Percentiles rank a stretch among this genome's conserved stretches.
Evolutionary conservation across 441 rosid species (phyloP).

Genomic region (Eruca vesicaria): DNA sequence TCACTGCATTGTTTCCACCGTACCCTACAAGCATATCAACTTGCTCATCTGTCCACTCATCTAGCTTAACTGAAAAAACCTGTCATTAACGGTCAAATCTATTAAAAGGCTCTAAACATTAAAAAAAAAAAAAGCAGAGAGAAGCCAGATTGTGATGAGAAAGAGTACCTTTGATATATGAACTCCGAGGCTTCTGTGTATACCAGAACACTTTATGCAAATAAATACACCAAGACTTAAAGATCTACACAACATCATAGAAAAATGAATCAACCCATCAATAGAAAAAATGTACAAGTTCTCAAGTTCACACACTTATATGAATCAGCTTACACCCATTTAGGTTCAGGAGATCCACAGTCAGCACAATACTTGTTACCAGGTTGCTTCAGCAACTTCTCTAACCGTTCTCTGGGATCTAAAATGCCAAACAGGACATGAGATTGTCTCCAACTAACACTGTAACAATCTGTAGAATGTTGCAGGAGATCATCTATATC

Average conservation of each 20-base stretch:
- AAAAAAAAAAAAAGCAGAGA: not conserved
- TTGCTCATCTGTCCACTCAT: conserved; percentile 97
- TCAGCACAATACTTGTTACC: conserved; percentile 86
- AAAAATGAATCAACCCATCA: conserved; percentile 9
- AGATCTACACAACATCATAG: conserved; percentile 57
- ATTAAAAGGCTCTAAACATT: not conserved
- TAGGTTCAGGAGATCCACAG: conserved; percentile 94
- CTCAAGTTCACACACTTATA: not conserved
- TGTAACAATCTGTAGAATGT: not conserved
- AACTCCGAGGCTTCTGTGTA: conserved; percentile 97
- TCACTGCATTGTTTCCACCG: conserved; percentile 80
- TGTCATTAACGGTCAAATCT: conserved; percentile 34
- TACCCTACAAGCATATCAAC: conserved; percentile 53
- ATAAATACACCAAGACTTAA: conserved; percentile 76
- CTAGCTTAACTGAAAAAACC: conserved; percentile 91
- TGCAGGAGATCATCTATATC: not conserved
- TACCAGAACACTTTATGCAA: conserved; percentile 97
- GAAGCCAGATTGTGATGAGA: not conserved
- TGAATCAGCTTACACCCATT: conserved; percentile 88
- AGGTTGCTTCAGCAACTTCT: conserved; percentile 48
- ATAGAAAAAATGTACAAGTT: not conserved
- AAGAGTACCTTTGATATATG: conserved; percentile 83
- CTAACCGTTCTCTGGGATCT: conserved; percentile 68
- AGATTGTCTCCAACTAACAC: conserved; percentile 13
- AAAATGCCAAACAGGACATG: conserved; percentile 6